Base-by-base conservation (phyloP, 208 protist species). In the Acanthamoeba healyi region DNA sequence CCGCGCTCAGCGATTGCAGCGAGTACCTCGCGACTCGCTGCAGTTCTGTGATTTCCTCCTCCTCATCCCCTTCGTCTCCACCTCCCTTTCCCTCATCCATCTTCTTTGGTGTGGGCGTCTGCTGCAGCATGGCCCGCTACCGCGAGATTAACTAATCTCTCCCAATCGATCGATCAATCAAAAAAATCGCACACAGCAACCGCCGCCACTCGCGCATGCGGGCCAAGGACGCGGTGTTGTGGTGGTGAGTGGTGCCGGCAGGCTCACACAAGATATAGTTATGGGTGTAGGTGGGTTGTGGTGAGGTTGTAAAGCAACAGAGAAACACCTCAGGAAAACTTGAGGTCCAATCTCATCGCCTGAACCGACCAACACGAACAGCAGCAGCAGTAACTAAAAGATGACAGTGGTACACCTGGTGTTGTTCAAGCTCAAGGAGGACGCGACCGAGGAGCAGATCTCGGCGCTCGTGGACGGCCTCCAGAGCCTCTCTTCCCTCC, bases 341-440 rank as follows among this genome's bases (percentile, higher is more conserved):
- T n/a, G n/a, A n/a, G n/a, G n/a, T n/a, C 58, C 9, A 67, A 67
- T 67, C 58, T 22, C 58, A 67, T n/a, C n/a, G n/a, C n/a, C n/a
- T n/a, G n/a, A n/a, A n/a, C n/a, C 19, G 12, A 17, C 32, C 1
- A 36, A 40, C 32, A 34, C 34, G 6, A 38, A 14, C 0, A 65
- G 17, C 17, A 89, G 32, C 22, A 36, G 17, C 5, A n/a, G n/a
- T n/a, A n/a, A n/a, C n/a, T n/a, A n/a, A n/a, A n/a, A n/a, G n/a
- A 91, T 74, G 84, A 40, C 34, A 15, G 38, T 91, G 4, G 84
- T 72, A 54, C 84, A 91, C 51, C n/a, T 91, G 34, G 84, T 91
- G 6, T 38, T 91, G 84, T 74, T 91, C 24, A 91, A 91, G 54
- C 26, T 91, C 14, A 91, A 91, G 61, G 84, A 91, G 51, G 84